Evolutionary conservation across 164 flowering plant genomes (phyloP).

Genomic region (Piper betle): DNA sequence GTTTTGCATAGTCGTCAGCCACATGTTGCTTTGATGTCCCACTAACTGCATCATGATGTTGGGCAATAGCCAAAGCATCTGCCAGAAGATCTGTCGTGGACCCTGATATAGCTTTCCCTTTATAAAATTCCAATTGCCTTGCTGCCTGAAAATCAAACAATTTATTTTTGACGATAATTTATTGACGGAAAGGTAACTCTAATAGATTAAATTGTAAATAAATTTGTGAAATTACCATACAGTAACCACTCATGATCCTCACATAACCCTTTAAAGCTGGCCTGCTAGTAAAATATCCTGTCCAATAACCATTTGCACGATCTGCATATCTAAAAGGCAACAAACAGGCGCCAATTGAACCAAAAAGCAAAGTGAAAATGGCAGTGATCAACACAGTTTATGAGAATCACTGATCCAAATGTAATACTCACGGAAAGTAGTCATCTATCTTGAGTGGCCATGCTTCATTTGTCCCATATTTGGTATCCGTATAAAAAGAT

Average conservation of each 20-base stretch:
- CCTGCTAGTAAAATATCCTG: constrained; percentile 88
- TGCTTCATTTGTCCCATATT: constrained; percentile 41
- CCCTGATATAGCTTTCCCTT: constrained; percentile 45
- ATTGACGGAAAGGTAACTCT: no score
- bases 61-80: constrained; percentile 89
- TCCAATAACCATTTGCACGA: constrained; percentile 79
- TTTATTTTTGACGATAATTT: not conserved
- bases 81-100: constrained; percentile 60
- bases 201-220: not conserved
- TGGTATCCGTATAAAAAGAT: constrained; percentile 85
- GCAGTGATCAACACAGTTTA: not conserved
- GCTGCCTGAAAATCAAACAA: constrained; percentile 51
- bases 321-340: constrained; percentile 67
- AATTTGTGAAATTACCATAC: constrained; percentile 37
- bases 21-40: constrained; percentile 93
- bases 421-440: constrained; percentile 73
- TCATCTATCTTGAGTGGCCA: constrained; percentile 90
- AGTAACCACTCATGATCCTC: constrained; percentile 74
- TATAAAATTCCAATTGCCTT: constrained; percentile 69
- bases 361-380: not conserved
- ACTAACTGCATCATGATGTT: constrained; percentile 94
- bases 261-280: constrained; percentile 84
- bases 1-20: constrained; percentile 83
- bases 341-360: not conserved
- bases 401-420: not conserved